These are phyloP conservation scores for Mortierella sp. DNA, from an alignment of 371 early-diverging fungal species.

Conservation along the genomic window DNA sequence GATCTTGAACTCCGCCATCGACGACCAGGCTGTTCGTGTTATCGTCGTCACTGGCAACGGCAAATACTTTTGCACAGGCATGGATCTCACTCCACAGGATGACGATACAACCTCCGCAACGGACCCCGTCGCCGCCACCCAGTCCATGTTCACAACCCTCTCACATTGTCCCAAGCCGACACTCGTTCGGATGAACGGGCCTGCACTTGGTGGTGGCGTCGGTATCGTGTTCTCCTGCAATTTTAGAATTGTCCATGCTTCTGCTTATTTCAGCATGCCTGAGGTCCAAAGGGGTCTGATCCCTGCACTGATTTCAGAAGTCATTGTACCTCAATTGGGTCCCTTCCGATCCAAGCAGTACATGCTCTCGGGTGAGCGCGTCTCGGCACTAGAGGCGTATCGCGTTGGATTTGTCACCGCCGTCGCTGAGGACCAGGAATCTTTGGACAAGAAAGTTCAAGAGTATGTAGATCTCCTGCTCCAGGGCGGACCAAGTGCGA, in stretches of 20 bases:
- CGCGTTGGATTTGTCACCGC: conserved; percentile 58
- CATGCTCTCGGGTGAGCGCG: conserved; percentile 73
- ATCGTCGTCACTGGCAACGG: conserved; percentile 76
- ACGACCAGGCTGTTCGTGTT: conserved; percentile 64
- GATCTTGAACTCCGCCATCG: conserved; percentile 58
- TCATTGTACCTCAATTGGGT: conserved; percentile 75
- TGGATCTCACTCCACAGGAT: conserved; percentile 66
- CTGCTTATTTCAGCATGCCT: conserved; percentile 69
- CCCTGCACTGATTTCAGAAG: conserved; percentile 79
- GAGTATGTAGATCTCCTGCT: conserved; percentile 60
- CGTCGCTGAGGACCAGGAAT: conserved; percentile 48
- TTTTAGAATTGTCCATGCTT: conserved; percentile 62
- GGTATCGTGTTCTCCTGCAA: conserved; percentile 76
- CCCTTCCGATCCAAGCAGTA: conserved; percentile 65
- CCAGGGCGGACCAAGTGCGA: conserved; percentile 69
- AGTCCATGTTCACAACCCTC: conserved; percentile 43
- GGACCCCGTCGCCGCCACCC: conserved; percentile 51
- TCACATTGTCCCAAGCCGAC: conserved; percentile 68
- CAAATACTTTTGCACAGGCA: conserved; percentile 82
- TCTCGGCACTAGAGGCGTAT: conserved; percentile 57
- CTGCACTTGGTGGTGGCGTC: conserved; percentile 79
- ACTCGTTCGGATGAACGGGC: conserved; percentile 76
- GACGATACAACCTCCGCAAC: conserved; percentile 52
- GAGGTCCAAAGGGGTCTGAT: conserved; percentile 78
- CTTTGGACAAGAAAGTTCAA: conserved; percentile 59